A percentile compares a stretch with the other conserved stretches of the same genome.
Conservation (phyloP, 1,139 yeast genomes). For the Kazachstania sp. region DNA sequence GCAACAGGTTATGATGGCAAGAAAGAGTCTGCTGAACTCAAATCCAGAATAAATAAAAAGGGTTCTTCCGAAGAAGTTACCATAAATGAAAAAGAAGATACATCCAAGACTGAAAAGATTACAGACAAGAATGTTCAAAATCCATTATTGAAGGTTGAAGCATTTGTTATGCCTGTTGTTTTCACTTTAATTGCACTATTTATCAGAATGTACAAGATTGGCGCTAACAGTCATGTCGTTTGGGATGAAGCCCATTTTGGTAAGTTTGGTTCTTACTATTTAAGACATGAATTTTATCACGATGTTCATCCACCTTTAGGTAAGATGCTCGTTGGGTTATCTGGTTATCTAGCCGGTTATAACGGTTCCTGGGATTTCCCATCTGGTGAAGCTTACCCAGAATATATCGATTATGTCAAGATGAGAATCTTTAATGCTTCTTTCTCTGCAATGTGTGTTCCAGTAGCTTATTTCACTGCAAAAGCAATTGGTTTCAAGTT, state of each 20-base stretch:
- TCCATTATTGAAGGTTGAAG: slow-evolving; percentile 33
- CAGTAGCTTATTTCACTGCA: slow-evolving; percentile 86
- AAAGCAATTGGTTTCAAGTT: slow-evolving; percentile 75
- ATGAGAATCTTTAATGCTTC: slow-evolving; percentile 93
- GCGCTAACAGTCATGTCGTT: slow-evolving; percentile 59
- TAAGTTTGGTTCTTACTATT: slow-evolving; percentile 86
- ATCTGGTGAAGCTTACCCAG: slow-evolving; percentile 81
- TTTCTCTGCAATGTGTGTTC: slow-evolving; percentile 84
- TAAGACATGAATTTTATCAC: slow-evolving; percentile 89
- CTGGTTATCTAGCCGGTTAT: slow-evolving; percentile 91
- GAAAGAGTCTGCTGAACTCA: slow-evolving; percentile 9
- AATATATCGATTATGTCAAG: slow-evolving; percentile 71
- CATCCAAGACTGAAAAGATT: slow-evolving; percentile 3
- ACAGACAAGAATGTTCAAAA: not conserved
- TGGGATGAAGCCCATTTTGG: slow-evolving; percentile 99
- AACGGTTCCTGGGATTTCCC: slow-evolving; percentile 95
- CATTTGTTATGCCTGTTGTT: slow-evolving; percentile 45
- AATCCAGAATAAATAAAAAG: slow-evolving; percentile 8
- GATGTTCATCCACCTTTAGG: slow-evolving; percentile 99
- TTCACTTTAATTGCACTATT: slow-evolving; percentile 61
- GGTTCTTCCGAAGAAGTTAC: not conserved
- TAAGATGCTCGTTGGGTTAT: slow-evolving; percentile 90
- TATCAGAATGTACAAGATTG: slow-evolving; percentile 70
- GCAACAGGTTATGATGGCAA: slow-evolving; percentile 18
- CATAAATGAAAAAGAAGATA: slow-evolving; percentile 1